phyloP scores from a whole-genome alignment of 1,139 yeast species.

The Yamadazyma sp. region DNA sequence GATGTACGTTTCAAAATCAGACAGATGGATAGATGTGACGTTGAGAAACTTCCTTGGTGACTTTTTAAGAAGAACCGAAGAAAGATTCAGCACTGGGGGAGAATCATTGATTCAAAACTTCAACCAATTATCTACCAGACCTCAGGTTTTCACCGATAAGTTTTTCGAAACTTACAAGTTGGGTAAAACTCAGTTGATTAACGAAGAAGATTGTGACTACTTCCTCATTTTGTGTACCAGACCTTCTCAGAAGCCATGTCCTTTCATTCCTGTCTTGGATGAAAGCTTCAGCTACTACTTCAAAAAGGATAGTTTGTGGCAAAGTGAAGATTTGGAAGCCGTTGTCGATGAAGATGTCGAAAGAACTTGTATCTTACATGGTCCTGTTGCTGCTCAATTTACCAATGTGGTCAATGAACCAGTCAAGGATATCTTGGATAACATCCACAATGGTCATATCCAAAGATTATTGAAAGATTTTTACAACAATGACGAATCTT shows the following conservation, averaged over 20 bases:
- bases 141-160: constrained; percentile 57
- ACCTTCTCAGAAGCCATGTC: constrained; percentile 94
- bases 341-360: constrained; percentile 96
- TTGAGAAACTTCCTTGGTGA: constrained; percentile 87
- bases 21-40: constrained; percentile 85
- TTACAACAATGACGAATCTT: constrained; percentile 66
- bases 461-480: constrained; percentile 63
- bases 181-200: constrained; percentile 78
- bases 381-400: constrained; percentile 97
- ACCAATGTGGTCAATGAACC: constrained; percentile 89
- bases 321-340: constrained; percentile 94
- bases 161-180: constrained; percentile 70
- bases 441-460: constrained; percentile 89
- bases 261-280: constrained; percentile 93
- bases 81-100: constrained; percentile 67
- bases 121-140: constrained; percentile 60
- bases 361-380: constrained; percentile 96
- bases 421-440: constrained; percentile 83
- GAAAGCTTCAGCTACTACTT: constrained; percentile 93
- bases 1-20: constrained; percentile 76
- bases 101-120: constrained; percentile 75
- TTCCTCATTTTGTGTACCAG: constrained; percentile 82
- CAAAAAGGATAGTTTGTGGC: constrained; percentile 99
- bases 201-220: constrained; percentile 93
- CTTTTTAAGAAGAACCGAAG: constrained; percentile 91